These are phyloP conservation scores for Botrytis deweyae DNA, from an alignment of 2,329 filamentous ascomycete genomes.

Conservation along the genomic window DNA sequence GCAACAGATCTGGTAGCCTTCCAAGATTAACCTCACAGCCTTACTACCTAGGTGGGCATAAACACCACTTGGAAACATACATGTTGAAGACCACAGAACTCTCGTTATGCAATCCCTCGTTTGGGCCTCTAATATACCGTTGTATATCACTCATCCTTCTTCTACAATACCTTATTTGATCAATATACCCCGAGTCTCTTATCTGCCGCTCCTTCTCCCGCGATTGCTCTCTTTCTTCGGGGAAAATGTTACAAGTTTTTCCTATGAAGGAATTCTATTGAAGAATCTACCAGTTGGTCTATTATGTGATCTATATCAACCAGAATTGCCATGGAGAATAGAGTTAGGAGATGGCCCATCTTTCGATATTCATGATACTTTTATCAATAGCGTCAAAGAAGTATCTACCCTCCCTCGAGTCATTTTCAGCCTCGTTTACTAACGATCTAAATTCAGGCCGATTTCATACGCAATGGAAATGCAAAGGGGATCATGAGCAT, in stretches of 20 bases:
- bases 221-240: constrained; percentile 64
- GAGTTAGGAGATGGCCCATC: constrained; percentile 58
- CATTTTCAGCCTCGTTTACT: constrained; percentile 14
- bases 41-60: neutral
- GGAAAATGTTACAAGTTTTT: constrained; percentile 49
- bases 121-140: constrained; percentile 39
- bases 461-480: constrained; percentile 68
- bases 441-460: constrained; percentile 39
- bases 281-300: constrained; percentile 71
- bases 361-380: constrained; percentile 55
- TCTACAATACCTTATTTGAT: constrained; percentile 45
- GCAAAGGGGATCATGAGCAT: constrained; percentile 71
- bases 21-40: neutral
- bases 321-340: constrained; percentile 59
- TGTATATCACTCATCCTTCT: constrained; percentile 38
- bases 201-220: constrained; percentile 64
- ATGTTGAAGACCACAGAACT: neutral
- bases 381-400: constrained; percentile 70
- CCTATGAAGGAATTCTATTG: constrained; percentile 64
- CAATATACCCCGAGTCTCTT: constrained; percentile 63
- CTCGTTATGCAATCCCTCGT: constrained; percentile 37
- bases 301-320: constrained; percentile 63
- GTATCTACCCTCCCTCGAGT: constrained; percentile 31
- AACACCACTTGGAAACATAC: neutral
- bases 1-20: neutral